A percentile compares a stretch with the other conserved stretches of the same genome.
These are phyloP conservation scores for Nitzschia sp. DNA, from an alignment of 108 stramenopile genomes.

Conservation along the genomic window DNA sequence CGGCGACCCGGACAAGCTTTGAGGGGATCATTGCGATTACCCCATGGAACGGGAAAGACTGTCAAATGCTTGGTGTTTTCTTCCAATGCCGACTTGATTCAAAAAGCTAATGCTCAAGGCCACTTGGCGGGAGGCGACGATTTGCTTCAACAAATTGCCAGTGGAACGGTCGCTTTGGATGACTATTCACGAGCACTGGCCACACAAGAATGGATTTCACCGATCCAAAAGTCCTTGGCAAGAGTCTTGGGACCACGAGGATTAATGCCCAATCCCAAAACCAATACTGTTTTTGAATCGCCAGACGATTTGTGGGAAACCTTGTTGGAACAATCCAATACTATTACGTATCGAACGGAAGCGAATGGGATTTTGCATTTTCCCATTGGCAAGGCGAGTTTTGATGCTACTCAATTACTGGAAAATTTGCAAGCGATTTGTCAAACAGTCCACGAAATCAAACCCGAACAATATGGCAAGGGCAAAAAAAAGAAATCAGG, in stretches of 20 bases:
- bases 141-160: slow-evolving; percentile 75
- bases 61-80: slow-evolving; percentile 92
- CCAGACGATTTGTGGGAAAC: slow-evolving; percentile 41
- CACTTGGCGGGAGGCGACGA: slow-evolving; percentile 86
- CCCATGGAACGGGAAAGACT: slow-evolving; percentile 91
- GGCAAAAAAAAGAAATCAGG: slow-evolving; percentile 57
- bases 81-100: slow-evolving; percentile 54
- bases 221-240: slow-evolving; percentile 72
- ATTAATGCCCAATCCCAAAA: slow-evolving; percentile 96
- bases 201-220: slow-evolving; percentile 84
- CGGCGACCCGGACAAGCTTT: slow-evolving; percentile 93
- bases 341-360: slow-evolving; percentile 87
- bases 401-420: slow-evolving; percentile 61
- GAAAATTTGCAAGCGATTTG: slow-evolving; percentile 76
- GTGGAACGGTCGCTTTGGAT: slow-evolving; percentile 63
- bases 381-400: slow-evolving; percentile 87
- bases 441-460: slow-evolving; percentile 66
- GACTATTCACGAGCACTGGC: slow-evolving; percentile 81
- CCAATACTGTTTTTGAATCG: slow-evolving; percentile 85
- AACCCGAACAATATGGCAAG: slow-evolving; percentile 80
- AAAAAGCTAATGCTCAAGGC: slow-evolving; percentile 73
- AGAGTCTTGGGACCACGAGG: slow-evolving; percentile 93
- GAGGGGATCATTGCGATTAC: slow-evolving; percentile 83
- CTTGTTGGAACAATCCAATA: slow-evolving; percentile 68
- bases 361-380: slow-evolving; percentile 87